Evolutionary conservation across 345 rosid genomes (phyloP).

Genomic region (Eucalyptus urophylla): DNA sequence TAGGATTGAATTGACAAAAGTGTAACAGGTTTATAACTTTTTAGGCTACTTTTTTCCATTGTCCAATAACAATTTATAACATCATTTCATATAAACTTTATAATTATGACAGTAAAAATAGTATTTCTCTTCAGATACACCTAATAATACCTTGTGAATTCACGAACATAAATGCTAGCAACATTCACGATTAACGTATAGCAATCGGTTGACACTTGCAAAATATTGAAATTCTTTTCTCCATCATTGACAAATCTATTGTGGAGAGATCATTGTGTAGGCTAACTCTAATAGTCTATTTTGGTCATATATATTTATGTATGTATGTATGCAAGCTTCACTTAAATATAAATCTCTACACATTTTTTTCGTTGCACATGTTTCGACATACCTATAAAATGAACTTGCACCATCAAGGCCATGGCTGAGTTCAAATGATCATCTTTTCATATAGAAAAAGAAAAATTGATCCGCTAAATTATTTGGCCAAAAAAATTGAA

Average conservation of each 20-base stretch:
- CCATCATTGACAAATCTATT: not conserved
- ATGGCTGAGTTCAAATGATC: not conserved
- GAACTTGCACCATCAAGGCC: not conserved
- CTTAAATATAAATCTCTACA: not conserved
- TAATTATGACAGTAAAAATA: not conserved
- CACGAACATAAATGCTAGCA: not conserved
- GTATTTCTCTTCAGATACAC: not conserved
- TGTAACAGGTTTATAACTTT: no score
- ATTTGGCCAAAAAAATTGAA: not conserved
- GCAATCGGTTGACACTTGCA: not conserved
- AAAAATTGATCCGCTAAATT: not conserved
- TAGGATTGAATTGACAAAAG: rapidly evolving
- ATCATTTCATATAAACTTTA: not conserved
- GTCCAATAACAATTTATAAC: not conserved
- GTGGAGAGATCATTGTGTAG: not conserved
- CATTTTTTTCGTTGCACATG: not conserved
- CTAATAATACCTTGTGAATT: not conserved
- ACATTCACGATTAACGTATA: not conserved
- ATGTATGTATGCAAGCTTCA: not conserved
- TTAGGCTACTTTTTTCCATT: no score
- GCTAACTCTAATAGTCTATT: not conserved
- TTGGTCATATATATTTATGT: no score
- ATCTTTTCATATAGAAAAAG: no score
- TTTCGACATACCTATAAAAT: not conserved
- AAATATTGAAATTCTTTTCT: not conserved